Evolutionary conservation across 495 filamentous ascomycete genomes (phyloP).

Genomic region (Cudoniella acicularis): DNA sequence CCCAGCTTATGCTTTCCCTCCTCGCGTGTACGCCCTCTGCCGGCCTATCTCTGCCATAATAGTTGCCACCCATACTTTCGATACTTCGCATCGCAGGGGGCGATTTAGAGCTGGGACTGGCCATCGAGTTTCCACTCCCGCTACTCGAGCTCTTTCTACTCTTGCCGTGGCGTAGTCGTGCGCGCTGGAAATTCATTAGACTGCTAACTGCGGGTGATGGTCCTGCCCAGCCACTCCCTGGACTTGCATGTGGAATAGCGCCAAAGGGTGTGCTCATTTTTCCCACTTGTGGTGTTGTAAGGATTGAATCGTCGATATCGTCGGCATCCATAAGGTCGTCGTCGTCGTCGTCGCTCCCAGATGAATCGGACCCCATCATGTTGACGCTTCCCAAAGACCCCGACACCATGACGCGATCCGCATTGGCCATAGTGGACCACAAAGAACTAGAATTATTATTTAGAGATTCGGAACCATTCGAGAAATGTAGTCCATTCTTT

Average conservation of each 20-base stretch:
- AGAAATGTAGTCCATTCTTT: slow-evolving; percentile 34
- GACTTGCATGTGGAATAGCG: slow-evolving; percentile 35
- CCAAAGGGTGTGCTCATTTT: slow-evolving; percentile 38
- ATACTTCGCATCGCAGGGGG: slow-evolving; percentile 49
- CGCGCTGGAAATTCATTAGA: slow-evolving; percentile 73
- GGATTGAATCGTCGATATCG: slow-evolving; percentile 73
- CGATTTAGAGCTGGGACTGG: slow-evolving; percentile 59
- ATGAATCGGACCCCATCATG: slow-evolving; percentile 76
- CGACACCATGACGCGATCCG: slow-evolving; percentile 72
- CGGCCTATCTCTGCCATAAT: slow-evolving; percentile 40
- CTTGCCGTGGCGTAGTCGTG: slow-evolving; percentile 48
- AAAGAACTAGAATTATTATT: slow-evolving; percentile 36
- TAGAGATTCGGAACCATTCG: slow-evolving; percentile 32
- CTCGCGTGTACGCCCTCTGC: slow-evolving; percentile 48
- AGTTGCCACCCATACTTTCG: slow-evolving; percentile 51
- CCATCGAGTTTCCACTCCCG: slow-evolving; percentile 66
- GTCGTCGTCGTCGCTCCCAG: slow-evolving; percentile 66
- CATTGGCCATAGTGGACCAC: slow-evolving; percentile 32
- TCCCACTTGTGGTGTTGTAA: slow-evolving; percentile 64
- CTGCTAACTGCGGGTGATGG: slow-evolving; percentile 66
- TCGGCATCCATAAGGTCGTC: slow-evolving; percentile 75
- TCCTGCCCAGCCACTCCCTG: slow-evolving; percentile 54
- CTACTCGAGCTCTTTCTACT: slow-evolving; percentile 67
- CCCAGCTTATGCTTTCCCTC: slow-evolving; percentile 80
- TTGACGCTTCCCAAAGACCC: slow-evolving; percentile 82